Evolutionary conservation across 768 basidiomycete genomes (phyloP).

Genomic region (Phylloporus scabripes): DNA sequence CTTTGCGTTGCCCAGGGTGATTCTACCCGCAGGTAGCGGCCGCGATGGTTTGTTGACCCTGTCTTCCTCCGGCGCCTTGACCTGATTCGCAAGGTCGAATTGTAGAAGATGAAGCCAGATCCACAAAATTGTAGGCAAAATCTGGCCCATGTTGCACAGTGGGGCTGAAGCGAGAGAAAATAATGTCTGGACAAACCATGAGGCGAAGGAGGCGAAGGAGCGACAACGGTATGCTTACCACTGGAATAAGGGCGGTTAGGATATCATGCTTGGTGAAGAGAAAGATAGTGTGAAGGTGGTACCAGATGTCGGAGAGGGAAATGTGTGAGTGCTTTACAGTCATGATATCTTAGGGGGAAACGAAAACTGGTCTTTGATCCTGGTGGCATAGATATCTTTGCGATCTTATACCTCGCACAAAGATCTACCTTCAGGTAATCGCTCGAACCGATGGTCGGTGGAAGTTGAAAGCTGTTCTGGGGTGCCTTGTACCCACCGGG

Average conservation of each 20-base stretch:
- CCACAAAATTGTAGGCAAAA: constrained; percentile 35
- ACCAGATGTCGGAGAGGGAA: constrained; percentile 11
- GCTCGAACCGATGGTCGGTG: background rate
- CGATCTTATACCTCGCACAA: constrained; percentile 6
- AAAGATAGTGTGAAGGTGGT: constrained; percentile 28
- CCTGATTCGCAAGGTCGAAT: constrained; percentile 41
- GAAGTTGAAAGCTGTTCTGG: background rate
- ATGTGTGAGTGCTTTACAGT: constrained; percentile 4
- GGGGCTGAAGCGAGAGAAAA: constrained; percentile 33
- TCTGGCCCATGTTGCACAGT: constrained; percentile 6
- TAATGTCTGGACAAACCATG: constrained; percentile 24
- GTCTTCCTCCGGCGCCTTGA: constrained; percentile 38
- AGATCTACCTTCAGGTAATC: constrained; percentile 1
- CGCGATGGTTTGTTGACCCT: constrained; percentile 40
- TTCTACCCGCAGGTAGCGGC: constrained; percentile 40
- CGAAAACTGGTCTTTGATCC: background rate
- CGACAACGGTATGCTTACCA: constrained; percentile 29
- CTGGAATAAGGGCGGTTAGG: constrained; percentile 42
- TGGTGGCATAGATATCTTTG: background rate
- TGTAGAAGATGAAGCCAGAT: constrained; percentile 42
- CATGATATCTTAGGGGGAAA: constrained; percentile 6
- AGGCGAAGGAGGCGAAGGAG: background rate
- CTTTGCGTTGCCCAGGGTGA: constrained; percentile 30
- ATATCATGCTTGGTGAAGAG: constrained; percentile 45
- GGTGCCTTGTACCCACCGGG: background rate